A percentile compares a stretch with the other conserved stretches of the same genome.
Conservation (phyloP, 805 yeast genomes). For the Cyberlindnera maclurae region DNA sequence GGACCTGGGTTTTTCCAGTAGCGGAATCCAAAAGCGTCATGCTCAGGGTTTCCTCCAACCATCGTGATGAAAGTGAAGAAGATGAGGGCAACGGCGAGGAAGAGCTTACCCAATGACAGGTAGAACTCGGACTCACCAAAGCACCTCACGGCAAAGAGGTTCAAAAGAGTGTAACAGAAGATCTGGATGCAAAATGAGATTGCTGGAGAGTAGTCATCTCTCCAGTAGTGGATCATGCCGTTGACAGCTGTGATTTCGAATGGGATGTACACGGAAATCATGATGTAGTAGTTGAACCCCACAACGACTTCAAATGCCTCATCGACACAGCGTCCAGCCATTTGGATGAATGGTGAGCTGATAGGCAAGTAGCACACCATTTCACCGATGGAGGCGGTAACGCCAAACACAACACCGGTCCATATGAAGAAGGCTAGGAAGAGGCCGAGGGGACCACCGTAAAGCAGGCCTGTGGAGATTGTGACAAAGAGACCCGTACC, state of each 20-base stretch:
- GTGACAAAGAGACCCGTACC: conserved; percentile 62
- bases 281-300: conserved; percentile 56
- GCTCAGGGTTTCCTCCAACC: conserved; percentile 81
- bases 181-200: conserved; percentile 60
- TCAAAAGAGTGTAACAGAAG: conserved; percentile 53
- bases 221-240: conserved; percentile 64
- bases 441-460: conserved; percentile 49
- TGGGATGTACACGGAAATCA: conserved; percentile 51
- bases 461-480: conserved; percentile 46
- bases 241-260: conserved; percentile 61
- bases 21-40: conserved; percentile 54
- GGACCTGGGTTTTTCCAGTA: conserved; percentile 47
- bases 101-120: conserved; percentile 63
- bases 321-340: conserved; percentile 57
- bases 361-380: conserved; percentile 56
- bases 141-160: conserved; percentile 61
- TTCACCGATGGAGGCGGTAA: conserved; percentile 58
- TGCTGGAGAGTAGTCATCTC: conserved; percentile 66
- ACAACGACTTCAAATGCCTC: conserved; percentile 63
- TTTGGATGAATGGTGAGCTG: conserved; percentile 55
- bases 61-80: conserved; percentile 70
- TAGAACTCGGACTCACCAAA: conserved; percentile 83
- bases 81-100: conserved; percentile 64
- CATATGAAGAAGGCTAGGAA: conserved; percentile 55
- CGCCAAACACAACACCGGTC: conserved; percentile 59